Evolutionary conservation across 139 green algal species (phyloP).

Genomic region (Astrephomene gubernaculifera): DNA sequence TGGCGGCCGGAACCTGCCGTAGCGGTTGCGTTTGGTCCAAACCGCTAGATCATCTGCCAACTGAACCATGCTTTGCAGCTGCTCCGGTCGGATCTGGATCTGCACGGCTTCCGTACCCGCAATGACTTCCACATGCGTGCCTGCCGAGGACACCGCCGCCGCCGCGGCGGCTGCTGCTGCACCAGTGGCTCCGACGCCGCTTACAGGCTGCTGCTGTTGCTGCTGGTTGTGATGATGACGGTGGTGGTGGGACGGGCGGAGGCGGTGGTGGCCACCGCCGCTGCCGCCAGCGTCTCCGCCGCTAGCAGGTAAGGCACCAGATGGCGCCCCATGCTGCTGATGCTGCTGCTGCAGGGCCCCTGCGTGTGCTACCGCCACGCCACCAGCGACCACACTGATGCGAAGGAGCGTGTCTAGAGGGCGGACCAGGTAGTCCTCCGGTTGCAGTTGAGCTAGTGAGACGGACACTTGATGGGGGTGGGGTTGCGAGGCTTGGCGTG

Average conservation of each 20-base stretch:
- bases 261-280: background rate
- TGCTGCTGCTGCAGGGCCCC: background rate
- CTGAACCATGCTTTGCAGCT: slow-evolving; percentile 46
- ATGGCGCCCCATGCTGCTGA: no score
- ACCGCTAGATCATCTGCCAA: slow-evolving; percentile 61
- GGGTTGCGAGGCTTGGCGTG: background rate
- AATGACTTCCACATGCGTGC: slow-evolving; percentile 53
- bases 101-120: slow-evolving; percentile 44
- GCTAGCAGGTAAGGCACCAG: no score
- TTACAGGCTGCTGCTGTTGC: background rate
- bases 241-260: background rate
- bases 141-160: background rate
- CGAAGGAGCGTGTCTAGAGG: slow-evolving; percentile 46
- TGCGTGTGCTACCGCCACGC: no score
- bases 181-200: background rate
- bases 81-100: slow-evolving; percentile 53
- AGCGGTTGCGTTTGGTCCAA: slow-evolving; percentile 58
- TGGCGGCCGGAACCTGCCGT: slow-evolving; percentile 62
- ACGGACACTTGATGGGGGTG: background rate
- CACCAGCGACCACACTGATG: slow-evolving; percentile 25
- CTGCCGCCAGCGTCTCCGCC: no score
- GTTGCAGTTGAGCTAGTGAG: slow-evolving; percentile 1
- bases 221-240: background rate
- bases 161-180: background rate
- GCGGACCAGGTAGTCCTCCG: slow-evolving; percentile 34